A percentile compares a stretch with the other conserved stretches of the same genome.
These are phyloP conservation scores for Cnidoscolus chayamansa DNA, from an alignment of 441 rosid species.

Conservation along the genomic window DNA sequence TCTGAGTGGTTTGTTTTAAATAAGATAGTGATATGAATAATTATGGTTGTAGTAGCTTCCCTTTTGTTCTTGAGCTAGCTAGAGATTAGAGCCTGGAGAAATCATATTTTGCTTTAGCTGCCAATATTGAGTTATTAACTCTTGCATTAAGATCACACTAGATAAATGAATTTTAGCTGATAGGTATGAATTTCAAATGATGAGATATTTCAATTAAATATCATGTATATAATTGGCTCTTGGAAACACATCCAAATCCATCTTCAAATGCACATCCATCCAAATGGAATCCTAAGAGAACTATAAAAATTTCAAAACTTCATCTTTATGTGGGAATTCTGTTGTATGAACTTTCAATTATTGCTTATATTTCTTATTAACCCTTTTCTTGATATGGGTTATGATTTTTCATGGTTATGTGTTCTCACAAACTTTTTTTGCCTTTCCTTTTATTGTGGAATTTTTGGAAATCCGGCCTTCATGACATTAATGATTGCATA, in stretches of 20 bases:
- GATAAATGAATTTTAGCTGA: not conserved
- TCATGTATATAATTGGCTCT: too few relatives aligned
- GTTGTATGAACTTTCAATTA: not conserved
- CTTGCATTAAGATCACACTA: not conserved
- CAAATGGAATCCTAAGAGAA: too few relatives aligned
- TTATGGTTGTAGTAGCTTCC: not conserved
- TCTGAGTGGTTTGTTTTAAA: not conserved
- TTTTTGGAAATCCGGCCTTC: not conserved
- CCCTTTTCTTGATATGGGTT: not conserved
- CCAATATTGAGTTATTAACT: not conserved
- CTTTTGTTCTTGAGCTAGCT: not conserved
- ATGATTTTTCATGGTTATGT: not conserved
- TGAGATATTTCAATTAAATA: not conserved
- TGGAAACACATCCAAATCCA: too few relatives aligned
- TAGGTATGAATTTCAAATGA: not conserved
- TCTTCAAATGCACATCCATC: too few relatives aligned
- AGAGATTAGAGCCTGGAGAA: not conserved
- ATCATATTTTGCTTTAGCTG: not conserved
- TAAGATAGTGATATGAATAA: not conserved
- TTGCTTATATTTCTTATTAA: too few relatives aligned
- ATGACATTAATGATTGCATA: not conserved
- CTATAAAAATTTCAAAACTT: not conserved
- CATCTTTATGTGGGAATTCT: not conserved
- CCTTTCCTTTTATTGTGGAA: not conserved
- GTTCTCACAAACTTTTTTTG: not conserved